Percentiles rank a stretch among this genome's conserved stretches.
Conservation (phyloP, 306 rosid species). For the Quercus engelmannii region DNA sequence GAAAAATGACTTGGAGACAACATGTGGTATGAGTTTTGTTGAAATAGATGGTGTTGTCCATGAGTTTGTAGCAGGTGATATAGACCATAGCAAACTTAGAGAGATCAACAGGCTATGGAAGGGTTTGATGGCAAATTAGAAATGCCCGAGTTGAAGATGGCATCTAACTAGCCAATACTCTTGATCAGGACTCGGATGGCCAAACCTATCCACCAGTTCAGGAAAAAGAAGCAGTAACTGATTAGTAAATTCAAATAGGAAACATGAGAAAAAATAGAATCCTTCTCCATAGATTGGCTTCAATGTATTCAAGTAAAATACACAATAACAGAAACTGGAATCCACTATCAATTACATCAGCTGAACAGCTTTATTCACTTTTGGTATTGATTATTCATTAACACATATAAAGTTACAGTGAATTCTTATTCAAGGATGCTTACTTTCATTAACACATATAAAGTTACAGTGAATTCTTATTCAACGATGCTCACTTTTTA, state of each 20-base stretch:
- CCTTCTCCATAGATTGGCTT: neutral
- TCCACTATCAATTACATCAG: neutral
- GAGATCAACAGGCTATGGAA: slow-evolving; percentile 30
- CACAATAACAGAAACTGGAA: neutral
- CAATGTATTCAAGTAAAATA: neutral
- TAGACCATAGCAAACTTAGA: slow-evolving; percentile 10
- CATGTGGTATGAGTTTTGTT: slow-evolving; percentile 36
- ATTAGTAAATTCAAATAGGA: neutral
- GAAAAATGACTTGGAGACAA: slow-evolving; percentile 35
- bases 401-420: neutral
- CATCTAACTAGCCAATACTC: neutral
- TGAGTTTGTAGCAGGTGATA: slow-evolving; percentile 35
- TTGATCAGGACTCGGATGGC: neutral
- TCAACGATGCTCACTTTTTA: neutral
- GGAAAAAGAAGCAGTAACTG: neutral
- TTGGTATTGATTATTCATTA: neutral
- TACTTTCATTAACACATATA: neutral
- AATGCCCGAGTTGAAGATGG: neutral
- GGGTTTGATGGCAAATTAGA: slow-evolving; percentile 8
- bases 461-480: neutral
- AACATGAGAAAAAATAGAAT: no score
- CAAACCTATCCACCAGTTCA: neutral
- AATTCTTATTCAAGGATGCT: neutral
- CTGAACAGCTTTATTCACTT: neutral
- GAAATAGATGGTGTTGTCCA: slow-evolving; percentile 34